Evolutionary conservation across 345 rosid genomes (phyloP), one percentile per base, ranked within the genome.

Genomic region (Sisymbrium irio): DNA sequence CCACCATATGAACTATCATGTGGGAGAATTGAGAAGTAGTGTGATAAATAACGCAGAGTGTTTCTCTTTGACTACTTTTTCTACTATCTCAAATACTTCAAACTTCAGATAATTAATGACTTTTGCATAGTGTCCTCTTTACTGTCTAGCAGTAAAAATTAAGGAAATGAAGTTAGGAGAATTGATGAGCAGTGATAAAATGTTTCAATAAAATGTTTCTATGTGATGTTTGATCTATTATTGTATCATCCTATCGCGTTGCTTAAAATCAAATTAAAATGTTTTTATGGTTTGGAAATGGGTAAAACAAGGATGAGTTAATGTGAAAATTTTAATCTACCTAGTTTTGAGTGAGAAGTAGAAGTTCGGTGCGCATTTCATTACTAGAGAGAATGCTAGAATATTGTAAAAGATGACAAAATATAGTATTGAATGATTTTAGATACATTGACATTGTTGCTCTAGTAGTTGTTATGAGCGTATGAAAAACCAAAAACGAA

Each of bases 1-100:
- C 0, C 96, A 59, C 71, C 86, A 0, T 73, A 78, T 45, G 81
- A 88, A 78, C 91, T 87, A 77, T 13, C 28, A 47, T 19, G 54
- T 47, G 14, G 9, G 36, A 30, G 33, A 30, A 30, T 1, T 30
- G 33, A 30, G 33, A 30, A 30, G 33, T 30, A 30, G 33, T 30
- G 33, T 30, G 33, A 30, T 30, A 30, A 30, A 28, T 46, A 45
- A 45, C 11, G 18, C 51, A n/a, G 22, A 15, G 51, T 42, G 47
- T 15, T 13, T 42, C 18, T 42, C 18, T n/a, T 14, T 42, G 6
- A 42, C 14, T 42, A n/a, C 18, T 42, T n/a, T 42, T 18, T 44
- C 20, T 19, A 47, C 54, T 47, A 47, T 47, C 22, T 6, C 19
- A 47, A 19, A 47, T 47, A n/a, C 27, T 11, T 46, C 25, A 3